phyloP scores from a whole-genome alignment of 2,329 filamentous ascomycete species.

The Tolypocladium sp. region DNA sequence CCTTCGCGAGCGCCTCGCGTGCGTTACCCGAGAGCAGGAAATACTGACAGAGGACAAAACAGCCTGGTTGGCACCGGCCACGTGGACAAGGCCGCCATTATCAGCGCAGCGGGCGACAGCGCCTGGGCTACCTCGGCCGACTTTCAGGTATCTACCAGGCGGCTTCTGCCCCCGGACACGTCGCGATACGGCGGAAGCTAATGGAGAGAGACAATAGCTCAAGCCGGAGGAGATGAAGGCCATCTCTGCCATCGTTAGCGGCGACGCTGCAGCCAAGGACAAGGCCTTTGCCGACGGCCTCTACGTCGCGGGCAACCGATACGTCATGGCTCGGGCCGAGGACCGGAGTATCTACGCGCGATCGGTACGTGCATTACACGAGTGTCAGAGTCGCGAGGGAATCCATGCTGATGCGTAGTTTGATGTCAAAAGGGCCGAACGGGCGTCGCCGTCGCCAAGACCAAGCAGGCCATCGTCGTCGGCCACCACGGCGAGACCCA shows the following conservation, averaged over 20 bases:
- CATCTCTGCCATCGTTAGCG: slow-evolving; percentile 43
- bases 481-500: slow-evolving; percentile 72
- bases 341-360: slow-evolving; percentile 77
- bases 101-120: slow-evolving; percentile 72
- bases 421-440: slow-evolving; percentile 50
- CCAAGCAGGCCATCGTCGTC: slow-evolving; percentile 79
- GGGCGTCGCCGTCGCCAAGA: slow-evolving; percentile 78
- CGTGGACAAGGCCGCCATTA: slow-evolving; percentile 76
- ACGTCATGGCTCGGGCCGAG: slow-evolving; percentile 66
- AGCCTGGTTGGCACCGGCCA: slow-evolving; percentile 75
- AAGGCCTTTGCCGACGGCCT: slow-evolving; percentile 65
- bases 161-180: not conserved
- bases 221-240: slow-evolving; percentile 48
- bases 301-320: slow-evolving; percentile 68
- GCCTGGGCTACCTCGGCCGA: slow-evolving; percentile 63
- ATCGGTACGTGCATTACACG: slow-evolving; percentile 50
- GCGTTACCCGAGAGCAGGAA: not conserved
- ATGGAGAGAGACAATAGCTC: slow-evolving; percentile 15
- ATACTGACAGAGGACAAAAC: slow-evolving; percentile 10
- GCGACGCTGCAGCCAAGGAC: slow-evolving; percentile 41
- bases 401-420: not conserved
- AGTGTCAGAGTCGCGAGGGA: not conserved
- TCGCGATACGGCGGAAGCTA: not conserved
- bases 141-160: slow-evolving; percentile 56
- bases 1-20: not conserved